Evolutionary conservation across 495 filamentous ascomycete species (phyloP).

Genomic region (Diplogelasinospora grovesii): DNA sequence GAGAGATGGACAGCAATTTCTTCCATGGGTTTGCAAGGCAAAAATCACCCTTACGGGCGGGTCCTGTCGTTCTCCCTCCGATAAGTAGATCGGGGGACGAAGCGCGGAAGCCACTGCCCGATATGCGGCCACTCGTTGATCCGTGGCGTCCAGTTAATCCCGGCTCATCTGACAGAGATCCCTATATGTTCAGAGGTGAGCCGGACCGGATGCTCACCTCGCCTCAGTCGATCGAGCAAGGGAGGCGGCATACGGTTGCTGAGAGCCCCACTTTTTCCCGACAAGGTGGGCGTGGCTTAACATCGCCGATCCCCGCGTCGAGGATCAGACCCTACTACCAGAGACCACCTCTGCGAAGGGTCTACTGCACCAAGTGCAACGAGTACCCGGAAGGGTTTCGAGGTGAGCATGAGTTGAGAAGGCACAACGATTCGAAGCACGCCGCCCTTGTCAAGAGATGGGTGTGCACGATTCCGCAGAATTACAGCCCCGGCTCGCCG

Average conservation of each 20-base stretch:
- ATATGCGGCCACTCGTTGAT: slow-evolving; percentile 34
- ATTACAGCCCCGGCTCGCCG: slow-evolving; percentile 31
- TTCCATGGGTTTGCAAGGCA: slow-evolving; percentile 41
- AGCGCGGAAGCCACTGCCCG: slow-evolving; percentile 34
- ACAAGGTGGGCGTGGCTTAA: slow-evolving; percentile 29
- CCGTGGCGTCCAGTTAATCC: slow-evolving; percentile 24
- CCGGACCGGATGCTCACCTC: slow-evolving; percentile 25
- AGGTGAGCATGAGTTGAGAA: slow-evolving; percentile 85
- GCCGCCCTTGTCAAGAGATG: slow-evolving; percentile 66
- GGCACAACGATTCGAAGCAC: slow-evolving; percentile 81
- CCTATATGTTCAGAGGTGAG: slow-evolving; percentile 29
- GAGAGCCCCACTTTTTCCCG: slow-evolving; percentile 39
- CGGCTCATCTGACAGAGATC: slow-evolving; percentile 18
- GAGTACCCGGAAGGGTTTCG: slow-evolving; percentile 85
- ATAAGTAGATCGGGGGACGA: slow-evolving; percentile 27
- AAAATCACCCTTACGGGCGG: slow-evolving; percentile 27
- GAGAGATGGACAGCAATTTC: slow-evolving; percentile 31
- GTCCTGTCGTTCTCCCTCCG: slow-evolving; percentile 24
- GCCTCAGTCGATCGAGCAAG: slow-evolving; percentile 26
- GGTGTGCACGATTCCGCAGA: slow-evolving; percentile 55
- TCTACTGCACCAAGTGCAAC: slow-evolving; percentile 70
- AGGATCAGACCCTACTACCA: slow-evolving; percentile 67
- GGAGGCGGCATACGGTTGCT: slow-evolving; percentile 41
- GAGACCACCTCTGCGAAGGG: slow-evolving; percentile 70
- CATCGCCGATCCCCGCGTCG: slow-evolving; percentile 33